Evolutionary conservation across 2,329 filamentous ascomycete species (phyloP).

Genomic region (Madurella fahalii): DNA sequence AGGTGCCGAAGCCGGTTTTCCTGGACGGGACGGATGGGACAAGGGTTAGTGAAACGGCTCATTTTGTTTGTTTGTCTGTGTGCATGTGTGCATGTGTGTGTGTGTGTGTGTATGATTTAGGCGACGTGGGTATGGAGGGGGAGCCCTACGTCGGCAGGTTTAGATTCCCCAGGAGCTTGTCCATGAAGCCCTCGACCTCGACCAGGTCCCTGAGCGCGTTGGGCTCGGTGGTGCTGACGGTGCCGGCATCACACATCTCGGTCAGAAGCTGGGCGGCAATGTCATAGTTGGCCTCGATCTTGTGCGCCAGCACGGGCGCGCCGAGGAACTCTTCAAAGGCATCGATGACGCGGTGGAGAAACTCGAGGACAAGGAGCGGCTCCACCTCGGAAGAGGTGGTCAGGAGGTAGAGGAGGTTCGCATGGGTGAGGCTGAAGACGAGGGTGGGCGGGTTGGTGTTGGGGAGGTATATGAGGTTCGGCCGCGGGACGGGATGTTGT

Average conservation of each 20-base stretch:
- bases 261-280: constrained; percentile 86
- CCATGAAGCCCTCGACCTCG: constrained; percentile 85
- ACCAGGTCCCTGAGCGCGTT: constrained; percentile 90
- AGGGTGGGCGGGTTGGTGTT: constrained; percentile 80
- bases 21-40: no score
- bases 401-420: constrained; percentile 79
- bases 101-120: no score
- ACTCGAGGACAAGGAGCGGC: constrained; percentile 85
- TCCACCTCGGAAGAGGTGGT: constrained; percentile 84
- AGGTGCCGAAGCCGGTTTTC: constrained; percentile 31
- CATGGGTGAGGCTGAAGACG: constrained; percentile 82
- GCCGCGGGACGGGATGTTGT: constrained; percentile 72
- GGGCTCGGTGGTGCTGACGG: constrained; percentile 84
- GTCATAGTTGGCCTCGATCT: constrained; percentile 88
- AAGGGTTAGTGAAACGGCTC: no score
- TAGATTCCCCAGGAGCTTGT: constrained; percentile 82
- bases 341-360: constrained; percentile 89
- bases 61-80: no score
- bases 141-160: constrained; percentile 66
- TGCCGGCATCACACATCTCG: constrained; percentile 94
- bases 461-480: constrained; percentile 80
- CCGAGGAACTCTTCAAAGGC: constrained; percentile 92
- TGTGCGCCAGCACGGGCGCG: constrained; percentile 75
- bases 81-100: no score
- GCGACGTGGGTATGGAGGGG: neutral